Evolutionary conservation across 148 eudicot species (phyloP).

Genomic region (Chenopodium album): DNA sequence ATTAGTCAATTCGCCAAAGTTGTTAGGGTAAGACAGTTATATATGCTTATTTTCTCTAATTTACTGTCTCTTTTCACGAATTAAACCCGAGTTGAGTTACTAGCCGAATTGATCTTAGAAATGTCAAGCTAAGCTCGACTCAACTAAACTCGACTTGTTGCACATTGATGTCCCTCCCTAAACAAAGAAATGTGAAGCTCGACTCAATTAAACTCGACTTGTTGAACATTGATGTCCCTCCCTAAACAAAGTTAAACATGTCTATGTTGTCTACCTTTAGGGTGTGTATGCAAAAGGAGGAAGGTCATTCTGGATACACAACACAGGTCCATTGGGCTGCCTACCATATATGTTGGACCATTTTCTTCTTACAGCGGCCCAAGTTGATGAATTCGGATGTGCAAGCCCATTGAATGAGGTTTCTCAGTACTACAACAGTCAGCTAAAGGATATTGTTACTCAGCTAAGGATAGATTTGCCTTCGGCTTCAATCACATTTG

Average conservation of each 20-base stretch:
- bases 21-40: constrained; percentile 28
- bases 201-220: too few relatives aligned
- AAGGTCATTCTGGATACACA: constrained; percentile 51
- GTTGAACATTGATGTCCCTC: too few relatives aligned
- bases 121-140: too few relatives aligned
- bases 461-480: constrained; percentile 42
- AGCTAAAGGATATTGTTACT: constrained; percentile 32
- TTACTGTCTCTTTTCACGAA: too few relatives aligned
- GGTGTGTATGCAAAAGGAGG: constrained; percentile 41
- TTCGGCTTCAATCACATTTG: constrained; percentile 40
- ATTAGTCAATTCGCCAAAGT: constrained; percentile 31
- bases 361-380: constrained; percentile 19
- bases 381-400: constrained; percentile 37
- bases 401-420: constrained; percentile 37
- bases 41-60: too few relatives aligned
- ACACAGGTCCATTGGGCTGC: constrained; percentile 50
- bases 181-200: neutral
- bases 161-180: too few relatives aligned
- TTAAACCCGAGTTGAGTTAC: too few relatives aligned
- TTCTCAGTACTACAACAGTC: constrained; percentile 36
- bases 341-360: constrained; percentile 31
- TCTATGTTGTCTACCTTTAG: neutral
- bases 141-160: too few relatives aligned
- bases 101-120: too few relatives aligned
- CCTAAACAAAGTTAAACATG: neutral